Evolutionary conservation across 2,329 filamentous ascomycete species (phyloP), one percentile per base, ranked within the genome.

Genomic region (Pyrenophora seminiperda): DNA sequence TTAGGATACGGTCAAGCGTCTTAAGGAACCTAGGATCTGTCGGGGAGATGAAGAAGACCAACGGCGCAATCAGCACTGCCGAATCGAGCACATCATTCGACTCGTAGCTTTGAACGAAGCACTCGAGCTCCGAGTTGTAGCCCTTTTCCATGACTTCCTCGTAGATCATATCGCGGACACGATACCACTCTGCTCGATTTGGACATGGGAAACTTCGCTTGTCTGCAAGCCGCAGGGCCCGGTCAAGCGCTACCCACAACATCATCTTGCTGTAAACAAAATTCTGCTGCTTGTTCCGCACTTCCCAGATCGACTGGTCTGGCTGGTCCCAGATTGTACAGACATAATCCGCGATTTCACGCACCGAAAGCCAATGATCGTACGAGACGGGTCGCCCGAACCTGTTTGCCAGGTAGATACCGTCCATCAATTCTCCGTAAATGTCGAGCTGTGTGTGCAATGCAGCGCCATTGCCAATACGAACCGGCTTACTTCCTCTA

Each of bases 231-330:
- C 89, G 86, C 10, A 91, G 74, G 7, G 86, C 88, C 4, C 88
- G 84, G 67, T 92, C 89, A 55, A 92, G 84, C 14, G 88, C 87
- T 3, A 92, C 89, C 89, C 88, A 92, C 17, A 92, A 79, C 85
- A 91, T 89, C 56, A 92, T 81, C 67, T 91, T 90, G n/a, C 86
- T 89, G 72, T 91, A 92, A 11, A 86, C 83, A 59, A 91, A 92
- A 64, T 90, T 83, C 70, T 91, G 88, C 66, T 88, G 88, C 63
- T 85, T 76, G 58, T 88, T 88, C 33, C 88, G 83, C 5, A 90
- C 88, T 68, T 92, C 89, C 89, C 88, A 91, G 62, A 91, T 92
- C 2, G 87, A 90, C 87, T 91, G 91, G 65, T 92, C 88, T 63
- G 74, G 73, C 78, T 83, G 75, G 48, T 85, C 73, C 67, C 85